Base-by-base conservation (phyloP, 768 basidiomycete species). In the Asterophora lycoperdoides region DNA sequence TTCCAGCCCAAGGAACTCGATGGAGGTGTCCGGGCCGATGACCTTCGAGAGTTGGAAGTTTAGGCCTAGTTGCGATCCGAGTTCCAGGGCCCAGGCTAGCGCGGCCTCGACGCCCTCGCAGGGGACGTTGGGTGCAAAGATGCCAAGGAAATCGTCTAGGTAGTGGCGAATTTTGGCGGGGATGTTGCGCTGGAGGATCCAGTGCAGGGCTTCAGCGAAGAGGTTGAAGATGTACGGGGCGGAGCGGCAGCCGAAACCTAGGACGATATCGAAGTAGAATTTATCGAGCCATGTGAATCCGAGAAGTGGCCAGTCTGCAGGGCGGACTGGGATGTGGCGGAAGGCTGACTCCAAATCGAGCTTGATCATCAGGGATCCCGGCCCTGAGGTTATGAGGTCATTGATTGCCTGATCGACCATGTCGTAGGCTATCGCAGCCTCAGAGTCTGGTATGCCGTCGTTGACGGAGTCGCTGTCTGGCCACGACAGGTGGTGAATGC, bases 161-260 rank as follows among this genome's bases (percentile, higher is more conserved):
- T 68, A 70, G 36, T 71, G 69, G 6, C 57, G 56, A 1, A 70
- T 46, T 7, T 7, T 8, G 0, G 63, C 59, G 0, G 65, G 68
- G 14, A n/a, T n/a, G n/a, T n/a, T n/a, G n/a, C n/a, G n/a, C n/a
- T n/a, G n/a, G n/a, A n/a, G n/a, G n/a, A n/a, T n/a, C n/a, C n/a
- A n/a, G n/a, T n/a, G n/a, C n/a, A n/a, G n/a, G n/a, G n/a, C n/a
- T n/a, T n/a, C n/a, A n/a, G n/a, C n/a, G n/a, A n/a, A n/a, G n/a
- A n/a, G n/a, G n/a, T n/a, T n/a, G n/a, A n/a, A n/a, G n/a, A 73
- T 71, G 54, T 71, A 70, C 2, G 68, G 67, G 6, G 68, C 65
- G 2, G 64, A 61, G 3, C 59, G 51, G 2, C 64, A 48, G 0
- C 69, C 68, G 52, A 73, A 73, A 0, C 51, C 58, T 5, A 71